A percentile compares a stretch with the other conserved stretches of the same genome.
Evolutionary conservation across 2,329 filamentous ascomycete species (phyloP).

Genomic region (Trichoderma harzianum): DNA sequence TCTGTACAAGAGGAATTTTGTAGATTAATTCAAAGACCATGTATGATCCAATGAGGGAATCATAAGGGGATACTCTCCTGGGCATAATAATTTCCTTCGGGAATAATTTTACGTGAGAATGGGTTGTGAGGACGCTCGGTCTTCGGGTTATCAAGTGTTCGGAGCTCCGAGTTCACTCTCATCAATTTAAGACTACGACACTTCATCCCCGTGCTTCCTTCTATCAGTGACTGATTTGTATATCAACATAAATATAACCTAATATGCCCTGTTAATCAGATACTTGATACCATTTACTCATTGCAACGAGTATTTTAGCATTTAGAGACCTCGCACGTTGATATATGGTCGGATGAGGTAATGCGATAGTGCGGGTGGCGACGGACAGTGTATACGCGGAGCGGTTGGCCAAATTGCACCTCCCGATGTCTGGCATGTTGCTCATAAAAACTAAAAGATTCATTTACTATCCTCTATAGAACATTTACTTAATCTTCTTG

Average conservation of each 20-base stretch:
- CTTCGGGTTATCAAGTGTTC: not conserved
- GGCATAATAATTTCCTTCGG: fast-evolving
- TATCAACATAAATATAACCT: not conserved
- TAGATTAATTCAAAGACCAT: not conserved
- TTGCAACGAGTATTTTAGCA: not conserved
- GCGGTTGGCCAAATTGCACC: not conserved
- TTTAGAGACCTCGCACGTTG: not conserved
- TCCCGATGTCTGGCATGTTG: no score
- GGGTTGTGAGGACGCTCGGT: not conserved
- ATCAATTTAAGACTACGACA: not conserved
- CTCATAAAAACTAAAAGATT: no score
- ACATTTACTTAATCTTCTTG: no score
- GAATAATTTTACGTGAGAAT: not conserved
- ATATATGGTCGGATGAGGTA: not conserved
- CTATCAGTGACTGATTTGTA: not conserved
- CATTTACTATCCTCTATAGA: no score
- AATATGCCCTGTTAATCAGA: fast-evolving
- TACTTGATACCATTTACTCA: not conserved
- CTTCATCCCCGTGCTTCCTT: not conserved
- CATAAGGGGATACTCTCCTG: not conserved
- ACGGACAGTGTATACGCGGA: not conserved
- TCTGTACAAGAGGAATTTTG: not conserved
- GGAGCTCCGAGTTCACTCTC: not conserved
- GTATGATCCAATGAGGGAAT: not conserved
- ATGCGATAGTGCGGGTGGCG: not conserved